Conservation (phyloP, 2,329 filamentous ascomycete species). For the Podosphaera xanthii region DNA sequence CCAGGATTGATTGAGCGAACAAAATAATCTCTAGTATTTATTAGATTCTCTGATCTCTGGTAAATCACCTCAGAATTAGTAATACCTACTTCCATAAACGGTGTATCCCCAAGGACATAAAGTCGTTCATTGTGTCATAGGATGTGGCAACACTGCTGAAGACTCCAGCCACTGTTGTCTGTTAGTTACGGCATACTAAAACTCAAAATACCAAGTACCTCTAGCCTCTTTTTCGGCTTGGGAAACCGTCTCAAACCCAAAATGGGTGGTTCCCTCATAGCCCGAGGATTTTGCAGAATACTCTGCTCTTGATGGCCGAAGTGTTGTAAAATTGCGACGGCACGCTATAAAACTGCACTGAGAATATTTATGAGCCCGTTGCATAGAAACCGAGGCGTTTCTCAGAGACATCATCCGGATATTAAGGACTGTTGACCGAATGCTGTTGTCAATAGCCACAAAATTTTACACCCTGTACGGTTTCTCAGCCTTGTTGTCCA, state of each 20-base stretch:
- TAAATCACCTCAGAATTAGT: background rate
- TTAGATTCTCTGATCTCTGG: background rate
- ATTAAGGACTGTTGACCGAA: too few species aligned
- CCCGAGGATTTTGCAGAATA: constrained; percentile 1
- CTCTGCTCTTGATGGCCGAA: background rate
- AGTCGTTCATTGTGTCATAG: constrained; percentile 97
- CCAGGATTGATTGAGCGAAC: constrained; percentile 67
- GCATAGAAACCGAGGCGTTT: background rate
- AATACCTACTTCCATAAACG: constrained; percentile 54
- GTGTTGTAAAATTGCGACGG: background rate
- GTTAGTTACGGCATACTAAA: background rate
- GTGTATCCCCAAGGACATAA: constrained; percentile 96
- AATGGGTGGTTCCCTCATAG: constrained; percentile 16
- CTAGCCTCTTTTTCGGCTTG: constrained; percentile 16
- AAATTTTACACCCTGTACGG: too few species aligned
- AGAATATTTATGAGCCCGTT: background rate
- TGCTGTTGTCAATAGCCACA: too few species aligned
- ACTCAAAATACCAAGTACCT: constrained; percentile 8
- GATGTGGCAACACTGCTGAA: constrained; percentile 77
- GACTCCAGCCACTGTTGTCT: constrained; percentile 33
- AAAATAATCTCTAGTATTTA: constrained; percentile 49
- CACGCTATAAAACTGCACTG: background rate
- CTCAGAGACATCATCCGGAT: background rate
- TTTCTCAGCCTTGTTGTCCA: too few species aligned
- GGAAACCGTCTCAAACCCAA: constrained; percentile 17